Percentiles rank a stretch among this genome's conserved stretches.
These are phyloP conservation scores for Nothophoma quercina DNA, from an alignment of 2,329 filamentous ascomycete species.

Conservation along the genomic window DNA sequence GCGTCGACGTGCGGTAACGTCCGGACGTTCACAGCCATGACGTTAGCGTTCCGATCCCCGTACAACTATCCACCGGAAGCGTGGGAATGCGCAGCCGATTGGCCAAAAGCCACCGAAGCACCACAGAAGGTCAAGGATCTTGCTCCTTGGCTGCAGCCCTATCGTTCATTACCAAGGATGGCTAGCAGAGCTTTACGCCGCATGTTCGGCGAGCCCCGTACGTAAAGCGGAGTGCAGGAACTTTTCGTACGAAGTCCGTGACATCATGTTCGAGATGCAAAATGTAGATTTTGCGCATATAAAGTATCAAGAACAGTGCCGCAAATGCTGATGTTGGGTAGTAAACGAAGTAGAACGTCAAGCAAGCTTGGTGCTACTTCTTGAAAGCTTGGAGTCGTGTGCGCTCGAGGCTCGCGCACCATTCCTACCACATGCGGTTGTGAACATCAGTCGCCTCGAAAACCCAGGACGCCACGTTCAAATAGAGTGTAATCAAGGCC, in stretches of 20 bases:
- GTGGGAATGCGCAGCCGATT: neutral
- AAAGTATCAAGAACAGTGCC: neutral
- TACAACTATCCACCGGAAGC: neutral
- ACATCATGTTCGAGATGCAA: neutral
- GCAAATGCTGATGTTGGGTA: too few species aligned
- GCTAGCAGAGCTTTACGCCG: neutral
- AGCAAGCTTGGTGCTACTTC: too few species aligned
- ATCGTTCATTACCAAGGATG: conserved; percentile 1
- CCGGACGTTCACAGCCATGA: conserved; percentile 7
- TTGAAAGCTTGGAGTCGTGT: too few species aligned
- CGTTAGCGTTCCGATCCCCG: conserved; percentile 3
- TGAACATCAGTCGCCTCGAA: too few species aligned
- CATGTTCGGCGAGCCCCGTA: neutral
- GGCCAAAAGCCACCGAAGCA: neutral
- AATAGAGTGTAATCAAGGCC: too few species aligned
- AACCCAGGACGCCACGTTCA: too few species aligned
- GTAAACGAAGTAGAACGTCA: too few species aligned
- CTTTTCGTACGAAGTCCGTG: neutral
- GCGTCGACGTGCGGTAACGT: neutral
- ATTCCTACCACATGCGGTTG: too few species aligned
- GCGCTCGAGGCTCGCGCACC: too few species aligned
- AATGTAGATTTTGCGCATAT: neutral
- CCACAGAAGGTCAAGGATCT: neutral
- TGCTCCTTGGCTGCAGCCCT: neutral
- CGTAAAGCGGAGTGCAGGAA: neutral